Evolutionary conservation across 2,329 filamentous ascomycete species (phyloP), one percentile per base, ranked within the genome.

Genomic region (Scolecobasidium constrictum): DNA sequence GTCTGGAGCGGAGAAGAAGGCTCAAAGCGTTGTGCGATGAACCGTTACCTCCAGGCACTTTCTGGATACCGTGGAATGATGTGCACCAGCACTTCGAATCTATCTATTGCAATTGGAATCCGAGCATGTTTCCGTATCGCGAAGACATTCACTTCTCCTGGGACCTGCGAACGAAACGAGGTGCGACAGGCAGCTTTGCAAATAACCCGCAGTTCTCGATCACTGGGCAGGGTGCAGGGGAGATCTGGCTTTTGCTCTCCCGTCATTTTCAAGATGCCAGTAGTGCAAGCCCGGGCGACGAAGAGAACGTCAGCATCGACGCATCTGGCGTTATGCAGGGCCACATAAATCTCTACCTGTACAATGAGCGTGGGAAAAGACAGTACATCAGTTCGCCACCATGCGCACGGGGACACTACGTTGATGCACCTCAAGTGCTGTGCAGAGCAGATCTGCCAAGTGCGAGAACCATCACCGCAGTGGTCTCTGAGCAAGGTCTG

Each of bases 71-170:
- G 18, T 77, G 92, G 20, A 84, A 94, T 51, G 84, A 87, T 49
- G 78, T 95, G 3, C 75, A 86, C 26, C 87, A 94, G 54, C 81
- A 94, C 56, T 98, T 95, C 49, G 87, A 96, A 58, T 94, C 88
- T 15, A 77, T 98, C 51, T 98, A 96, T 60, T 70, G 98, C 43
- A 98, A 96, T 62, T 98, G 92, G 92, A 95, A 94, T 50, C 88
- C 92, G 0, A 73, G 75, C 1, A 68, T 94, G 1, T 98, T 98
- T 62, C 68, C 68, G 2, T 67, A 83, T 56, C 79, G 88, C 6
- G 81, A 94, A 59, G 88, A 98, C 53, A 78, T 88, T 44, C 92
- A 98, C 61, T 94, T 96, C 55, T 71, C 72, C 2, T 98, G 92
- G 92, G 72, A 81, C 46, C 58, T 81, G n/a, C 59, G 64, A 16